Evolutionary conservation across 352 stramenopile genomes (phyloP), one percentile per base, ranked within the genome.

Genomic region (Phytophthora hibernalis): DNA sequence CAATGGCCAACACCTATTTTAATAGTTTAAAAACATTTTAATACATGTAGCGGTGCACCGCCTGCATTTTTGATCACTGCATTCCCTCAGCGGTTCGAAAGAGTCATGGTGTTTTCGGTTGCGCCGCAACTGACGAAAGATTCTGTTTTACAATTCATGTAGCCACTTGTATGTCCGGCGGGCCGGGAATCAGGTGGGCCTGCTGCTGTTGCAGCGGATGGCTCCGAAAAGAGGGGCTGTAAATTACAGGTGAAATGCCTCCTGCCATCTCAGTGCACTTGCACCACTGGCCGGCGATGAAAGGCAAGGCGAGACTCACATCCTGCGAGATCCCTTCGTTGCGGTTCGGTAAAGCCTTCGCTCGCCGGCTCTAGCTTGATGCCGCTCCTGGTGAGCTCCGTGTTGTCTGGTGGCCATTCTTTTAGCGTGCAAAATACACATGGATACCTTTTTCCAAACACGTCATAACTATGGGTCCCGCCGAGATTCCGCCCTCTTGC

Each of bases 371-470:
- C 21, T 49, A 2, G 10, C 18, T 18, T n/a, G 51, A 42, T 37
- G 12, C 5, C 50, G 8, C 31, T 61, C 47, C 20, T 67, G 59
- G n/a, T 54, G 30, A 54, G 16, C 40, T 22, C 35, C 22, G 38
- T 65, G 20, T 21, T 60, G 13, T 12, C 10, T 42, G 38, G 52
- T 60, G 24, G 33, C 33, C 35, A 64, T 30, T 61, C 57, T 54
- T 57, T 62, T 31, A n/a, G 31, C 49, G 24, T 22, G 31, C 44
- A 43, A 61, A 50, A 28, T 20, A 37, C 9, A 69, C 62, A 43
- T 69, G 61, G 61, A 45, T 69, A 69, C 54, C 26, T 58, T 69
- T 69, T 65, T 40, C 43, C n/a, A n/a, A 69, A 69, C 61, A 64
- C 61, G 33, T 28, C 33, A 24, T 16, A 52, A 52, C 18, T 35